Evolutionary conservation across 805 yeast genomes (phyloP).

Genomic region (Citeromyces nyonsensis): DNA sequence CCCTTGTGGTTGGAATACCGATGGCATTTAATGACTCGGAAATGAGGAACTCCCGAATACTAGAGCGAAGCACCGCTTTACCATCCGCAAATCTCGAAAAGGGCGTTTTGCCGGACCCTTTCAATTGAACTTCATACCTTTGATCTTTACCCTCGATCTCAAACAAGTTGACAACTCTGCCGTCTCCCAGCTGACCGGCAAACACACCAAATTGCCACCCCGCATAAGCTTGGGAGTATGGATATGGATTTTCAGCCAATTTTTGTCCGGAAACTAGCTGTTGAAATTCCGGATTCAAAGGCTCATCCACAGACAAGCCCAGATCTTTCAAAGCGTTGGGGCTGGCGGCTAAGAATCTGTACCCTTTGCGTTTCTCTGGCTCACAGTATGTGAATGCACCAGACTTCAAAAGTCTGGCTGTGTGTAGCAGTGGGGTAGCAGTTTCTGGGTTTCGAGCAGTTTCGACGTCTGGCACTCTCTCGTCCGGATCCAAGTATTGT

Average conservation of each 20-base stretch:
- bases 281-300: slow-evolving; percentile 26
- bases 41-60: slow-evolving; percentile 75
- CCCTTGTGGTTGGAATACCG: slow-evolving; percentile 80
- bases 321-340: slow-evolving; percentile 45
- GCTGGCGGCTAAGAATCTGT: slow-evolving; percentile 41
- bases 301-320: slow-evolving; percentile 27
- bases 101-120: slow-evolving; percentile 89
- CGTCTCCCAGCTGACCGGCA: slow-evolving; percentile 97
- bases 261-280: slow-evolving; percentile 44
- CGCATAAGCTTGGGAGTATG: slow-evolving; percentile 86
- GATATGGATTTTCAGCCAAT: slow-evolving; percentile 28
- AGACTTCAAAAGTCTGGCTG: slow-evolving; percentile 31
- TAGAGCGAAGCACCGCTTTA: slow-evolving; percentile 78
- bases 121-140: slow-evolving; percentile 59
- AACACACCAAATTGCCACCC: slow-evolving; percentile 94
- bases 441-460: slow-evolving; percentile 11
- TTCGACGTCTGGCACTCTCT: slow-evolving; percentile 11
- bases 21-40: slow-evolving; percentile 71
- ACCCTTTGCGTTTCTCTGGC: slow-evolving; percentile 46
- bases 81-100: slow-evolving; percentile 95
- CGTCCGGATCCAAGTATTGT: slow-evolving; percentile 11
- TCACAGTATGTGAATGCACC: slow-evolving; percentile 64
- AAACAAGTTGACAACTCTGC: slow-evolving; percentile 75
- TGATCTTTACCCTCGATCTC: slow-evolving; percentile 35
- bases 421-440: slow-evolving; percentile 21